Evolutionary conservation across 2,329 filamentous ascomycete species (phyloP), one percentile per base, ranked within the genome.

Genomic region (Xylaria hypoxylon): DNA sequence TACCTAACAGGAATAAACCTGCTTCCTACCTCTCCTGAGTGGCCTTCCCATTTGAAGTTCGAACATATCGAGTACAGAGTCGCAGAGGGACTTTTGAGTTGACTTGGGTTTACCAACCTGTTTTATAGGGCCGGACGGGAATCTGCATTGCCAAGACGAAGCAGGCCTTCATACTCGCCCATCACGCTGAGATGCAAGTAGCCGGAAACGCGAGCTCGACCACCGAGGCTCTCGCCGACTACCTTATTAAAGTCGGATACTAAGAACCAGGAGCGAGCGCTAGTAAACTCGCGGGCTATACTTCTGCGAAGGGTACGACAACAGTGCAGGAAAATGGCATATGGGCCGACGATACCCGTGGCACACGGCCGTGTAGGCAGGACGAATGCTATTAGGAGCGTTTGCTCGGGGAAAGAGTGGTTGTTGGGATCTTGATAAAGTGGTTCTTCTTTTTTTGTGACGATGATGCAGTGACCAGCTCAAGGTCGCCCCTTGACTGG

Each of bases 121-220:
- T 48, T 50, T 42, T 68, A 68, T 70, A 87, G 85, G 93, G 92
- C 74, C 92, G 90, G 79, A 88, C 90, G 78, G 96, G 96, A 72
- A 82, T 97, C 76, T 85, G 91, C 77, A 88, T 96, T 75, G 90
- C 90, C 81, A 97, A 96, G 86, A 96, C 95, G 76, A 90, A 86
- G 77, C 91, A 96, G 82, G 93, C 94, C 73, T 90, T 98, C 79
- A 88, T 99, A 78, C 83, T 99, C 79, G 92, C 89, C 73, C 93
- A 97, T 85, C 93, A 98, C 86, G 86, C 85, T 72, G 93, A 97
- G 79, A 79, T 80, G 69, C 83, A 90, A 73, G 85, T 92, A 79
- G 92, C 92, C 59, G 90, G 92, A 78, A 90, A 91, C 79, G 90
- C 93, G 70, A 90, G 90, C 75, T 87, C 87, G 78, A 92, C 92